Conservation (phyloP, 192 early-diverging fungal species). For the Umbelopsis sp. region DNA sequence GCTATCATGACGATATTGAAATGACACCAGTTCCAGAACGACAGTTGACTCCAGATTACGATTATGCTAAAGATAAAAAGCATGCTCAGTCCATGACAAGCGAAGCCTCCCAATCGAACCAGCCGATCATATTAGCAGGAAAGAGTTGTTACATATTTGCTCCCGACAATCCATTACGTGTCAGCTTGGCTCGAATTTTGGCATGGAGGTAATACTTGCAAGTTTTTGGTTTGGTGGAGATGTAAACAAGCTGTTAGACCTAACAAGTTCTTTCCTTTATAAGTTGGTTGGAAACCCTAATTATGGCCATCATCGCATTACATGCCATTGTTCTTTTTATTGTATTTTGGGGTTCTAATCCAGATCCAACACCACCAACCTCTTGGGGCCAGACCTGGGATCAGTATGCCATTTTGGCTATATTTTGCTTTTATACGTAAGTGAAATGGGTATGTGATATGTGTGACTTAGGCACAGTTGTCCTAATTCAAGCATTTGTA, state of each 20-base stretch:
- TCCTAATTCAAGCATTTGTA: neutral
- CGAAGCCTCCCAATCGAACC: neutral
- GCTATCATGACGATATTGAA: slow-evolving; percentile 1
- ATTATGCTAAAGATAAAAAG: slow-evolving; percentile 9
- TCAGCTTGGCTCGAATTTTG: slow-evolving; percentile 37
- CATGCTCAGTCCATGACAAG: neutral
- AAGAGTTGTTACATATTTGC: slow-evolving; percentile 43
- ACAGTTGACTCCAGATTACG: neutral
- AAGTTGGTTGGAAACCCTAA: slow-evolving; percentile 52
- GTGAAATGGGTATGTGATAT: neutral
- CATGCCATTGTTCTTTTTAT: slow-evolving; percentile 45
- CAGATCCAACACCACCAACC: slow-evolving; percentile 21
- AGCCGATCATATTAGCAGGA: slow-evolving; percentile 14
- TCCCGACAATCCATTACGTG: slow-evolving; percentile 44
- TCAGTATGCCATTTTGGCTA: slow-evolving; percentile 47
- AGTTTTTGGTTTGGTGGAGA: neutral
- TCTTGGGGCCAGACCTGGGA: slow-evolving; percentile 49
- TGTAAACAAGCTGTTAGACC: neutral
- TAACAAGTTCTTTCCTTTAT: slow-evolving; percentile 2
- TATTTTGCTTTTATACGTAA: slow-evolving; percentile 59
- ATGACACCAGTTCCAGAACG: slow-evolving; percentile 14
- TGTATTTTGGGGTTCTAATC: slow-evolving; percentile 37
- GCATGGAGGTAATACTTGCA: slow-evolving; percentile 41
- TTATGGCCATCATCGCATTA: slow-evolving; percentile 45
- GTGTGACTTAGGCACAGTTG: neutral